These are phyloP conservation scores for Lentinula aciculospora DNA, from an alignment of 768 basidiomycete species.

Conservation along the genomic window DNA sequence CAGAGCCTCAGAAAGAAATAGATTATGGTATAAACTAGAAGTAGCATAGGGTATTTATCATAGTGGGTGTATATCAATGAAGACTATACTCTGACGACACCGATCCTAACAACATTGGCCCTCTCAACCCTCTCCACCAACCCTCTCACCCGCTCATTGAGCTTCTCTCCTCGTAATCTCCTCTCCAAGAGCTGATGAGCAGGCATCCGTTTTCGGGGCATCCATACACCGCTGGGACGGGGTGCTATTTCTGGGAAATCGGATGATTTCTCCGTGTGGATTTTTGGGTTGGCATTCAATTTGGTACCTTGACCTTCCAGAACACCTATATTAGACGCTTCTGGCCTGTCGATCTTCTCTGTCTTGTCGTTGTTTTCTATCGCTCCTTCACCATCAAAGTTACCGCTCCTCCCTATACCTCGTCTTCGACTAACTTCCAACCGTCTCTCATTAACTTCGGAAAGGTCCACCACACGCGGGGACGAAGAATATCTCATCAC, in stretches of 20 bases:
- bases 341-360: no score
- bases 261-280: not conserved
- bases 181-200: slow-evolving; percentile 77
- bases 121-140: slow-evolving; percentile 59
- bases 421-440: slow-evolving; percentile 36
- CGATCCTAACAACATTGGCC: not conserved
- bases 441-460: slow-evolving; percentile 47
- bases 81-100: not conserved
- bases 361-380: no score
- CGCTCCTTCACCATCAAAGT: not conserved
- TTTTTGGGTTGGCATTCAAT: not conserved
- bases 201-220: slow-evolving; percentile 75
- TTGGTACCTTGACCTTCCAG: not conserved
- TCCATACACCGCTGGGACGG: slow-evolving; percentile 43
- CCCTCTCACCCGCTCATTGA: slow-evolving; percentile 65
- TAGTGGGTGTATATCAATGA: no score
- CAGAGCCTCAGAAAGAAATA: no score
- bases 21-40: no score
- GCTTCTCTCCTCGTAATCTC: slow-evolving; percentile 67
- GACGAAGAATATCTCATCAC: slow-evolving; percentile 82
- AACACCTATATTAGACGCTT: not conserved
- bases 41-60: no score
- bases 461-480: slow-evolving; percentile 83
- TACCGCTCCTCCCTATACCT: slow-evolving; percentile 22
- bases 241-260: not conserved